These are phyloP conservation scores for Aspergillus viridinutans DNA, from an alignment of 2,329 filamentous ascomycete species.

Conservation along the genomic window DNA sequence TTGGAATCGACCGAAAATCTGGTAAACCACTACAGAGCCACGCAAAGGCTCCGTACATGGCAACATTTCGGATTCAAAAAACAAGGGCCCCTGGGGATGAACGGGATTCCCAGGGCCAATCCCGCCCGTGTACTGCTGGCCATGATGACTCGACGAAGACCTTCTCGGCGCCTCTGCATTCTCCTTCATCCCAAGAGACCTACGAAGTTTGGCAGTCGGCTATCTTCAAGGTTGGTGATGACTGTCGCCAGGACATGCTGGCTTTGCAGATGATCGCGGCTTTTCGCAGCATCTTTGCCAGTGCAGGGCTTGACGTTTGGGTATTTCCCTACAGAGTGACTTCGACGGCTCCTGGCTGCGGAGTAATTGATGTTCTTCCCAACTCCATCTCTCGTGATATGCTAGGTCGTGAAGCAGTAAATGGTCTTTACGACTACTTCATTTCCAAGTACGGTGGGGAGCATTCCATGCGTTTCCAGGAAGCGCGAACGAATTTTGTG, in stretches of 20 bases:
- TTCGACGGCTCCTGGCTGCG: constrained; percentile 92
- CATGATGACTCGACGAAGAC: constrained; percentile 18
- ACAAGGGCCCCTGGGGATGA: constrained; percentile 42
- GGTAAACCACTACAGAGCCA: constrained; percentile 97
- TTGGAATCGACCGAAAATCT: constrained; percentile 96
- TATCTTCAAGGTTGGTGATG: constrained; percentile 99
- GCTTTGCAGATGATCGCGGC: constrained; percentile 97
- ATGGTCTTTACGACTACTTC: constrained; percentile 98
- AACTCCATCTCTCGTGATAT: constrained; percentile 98
- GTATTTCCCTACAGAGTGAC: constrained; percentile 97
- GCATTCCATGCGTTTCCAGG: constrained; percentile 89
- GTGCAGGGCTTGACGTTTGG: constrained; percentile 89
- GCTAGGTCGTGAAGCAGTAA: constrained; percentile 96
- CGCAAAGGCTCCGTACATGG: constrained; percentile 98
- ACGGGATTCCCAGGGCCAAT: constrained; percentile 19
- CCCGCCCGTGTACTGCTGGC: constrained; percentile 26
- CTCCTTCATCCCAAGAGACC: constrained; percentile 46
- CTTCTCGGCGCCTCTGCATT: constrained; percentile 4
- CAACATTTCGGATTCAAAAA: constrained; percentile 94
- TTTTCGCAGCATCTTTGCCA: constrained; percentile 95
- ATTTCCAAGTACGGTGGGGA: constrained; percentile 95
- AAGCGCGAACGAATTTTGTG: constrained; percentile 93
- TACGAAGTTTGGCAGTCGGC: constrained; percentile 98
- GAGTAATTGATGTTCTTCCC: constrained; percentile 95
- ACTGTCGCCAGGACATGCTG: constrained; percentile 94